Conservation (phyloP, 78 protist genomes). For the slime mould (Dictyostelium discoideum) region DNA sequence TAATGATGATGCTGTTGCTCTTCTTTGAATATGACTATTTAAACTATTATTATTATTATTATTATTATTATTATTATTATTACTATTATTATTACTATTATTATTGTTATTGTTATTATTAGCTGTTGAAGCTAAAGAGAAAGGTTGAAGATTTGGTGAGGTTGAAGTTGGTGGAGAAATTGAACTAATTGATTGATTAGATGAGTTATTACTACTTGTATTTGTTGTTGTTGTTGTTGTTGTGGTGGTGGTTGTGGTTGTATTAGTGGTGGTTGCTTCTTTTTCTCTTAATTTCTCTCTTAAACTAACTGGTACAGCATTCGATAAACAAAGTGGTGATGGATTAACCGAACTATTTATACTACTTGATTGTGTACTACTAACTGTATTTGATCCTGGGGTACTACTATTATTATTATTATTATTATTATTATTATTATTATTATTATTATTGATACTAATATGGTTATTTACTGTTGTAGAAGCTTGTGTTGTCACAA, state of each 20-base stretch:
- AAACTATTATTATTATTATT: neutral
- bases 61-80: too few relatives aligned
- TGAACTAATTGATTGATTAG: conserved; percentile 4
- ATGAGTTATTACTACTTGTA: neutral
- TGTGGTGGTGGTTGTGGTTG: neutral
- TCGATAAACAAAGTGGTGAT: conserved; percentile 6
- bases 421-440: neutral
- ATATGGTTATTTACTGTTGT: neutral
- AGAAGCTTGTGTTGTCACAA: neutral
- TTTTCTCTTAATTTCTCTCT: conserved; percentile 8
- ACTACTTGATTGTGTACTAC: neutral
- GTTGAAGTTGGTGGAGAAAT: conserved; percentile 30
- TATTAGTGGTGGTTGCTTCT: neutral
- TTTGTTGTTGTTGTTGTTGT: neutral
- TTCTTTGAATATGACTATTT: conserved; percentile 34
- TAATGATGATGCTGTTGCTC: conserved; percentile 49
- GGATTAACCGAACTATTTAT: neutral
- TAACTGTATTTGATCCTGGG: neutral
- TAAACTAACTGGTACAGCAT: conserved; percentile 1
- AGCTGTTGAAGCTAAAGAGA: neutral
- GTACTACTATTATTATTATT: neutral
- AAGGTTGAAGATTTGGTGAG: conserved; percentile 29
- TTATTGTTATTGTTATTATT: too few relatives aligned
- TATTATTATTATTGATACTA: neutral
- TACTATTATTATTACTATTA: neutral